phyloP scores from a whole-genome alignment of 139 green algal genomes.

The Pedinophyceae sp. region DNA sequence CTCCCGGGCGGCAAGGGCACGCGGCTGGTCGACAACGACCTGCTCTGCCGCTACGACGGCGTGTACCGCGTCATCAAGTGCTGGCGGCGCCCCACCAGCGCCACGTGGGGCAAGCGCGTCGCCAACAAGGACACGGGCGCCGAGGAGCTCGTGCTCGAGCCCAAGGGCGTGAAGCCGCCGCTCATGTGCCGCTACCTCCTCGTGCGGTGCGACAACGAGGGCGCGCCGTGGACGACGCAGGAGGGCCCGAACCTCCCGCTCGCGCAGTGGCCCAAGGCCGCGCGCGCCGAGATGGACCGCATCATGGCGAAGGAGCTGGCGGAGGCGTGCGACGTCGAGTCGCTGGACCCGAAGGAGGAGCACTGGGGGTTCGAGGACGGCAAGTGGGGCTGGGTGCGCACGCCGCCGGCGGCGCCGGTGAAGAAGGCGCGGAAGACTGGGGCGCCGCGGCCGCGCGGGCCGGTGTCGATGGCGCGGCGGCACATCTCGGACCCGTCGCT shows the following conservation, averaged over 20 bases:
- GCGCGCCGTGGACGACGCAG: not conserved
- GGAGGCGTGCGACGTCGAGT: not conserved
- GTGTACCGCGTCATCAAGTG: constrained; percentile 1
- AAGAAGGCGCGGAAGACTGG: not conserved
- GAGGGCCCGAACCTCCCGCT: not conserved
- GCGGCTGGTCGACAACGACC: constrained; percentile 1
- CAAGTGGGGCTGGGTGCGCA: not conserved
- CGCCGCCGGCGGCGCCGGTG: not conserved
- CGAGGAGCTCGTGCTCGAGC: too few species aligned
- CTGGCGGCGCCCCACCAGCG: not conserved
- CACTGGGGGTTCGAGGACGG: not conserved
- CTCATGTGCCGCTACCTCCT: constrained; percentile 4
- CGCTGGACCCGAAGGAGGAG: not conserved
- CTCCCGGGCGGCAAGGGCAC: not conserved
- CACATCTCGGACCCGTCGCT: not conserved
- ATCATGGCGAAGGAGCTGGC: not conserved
- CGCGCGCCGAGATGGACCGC: not conserved
- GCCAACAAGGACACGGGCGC: too few species aligned
- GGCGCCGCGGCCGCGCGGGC: too few species aligned
- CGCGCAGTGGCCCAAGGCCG: not conserved
- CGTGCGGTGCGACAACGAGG: constrained; percentile 2
- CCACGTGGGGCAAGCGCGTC: too few species aligned
- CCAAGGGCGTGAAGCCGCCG: not conserved
- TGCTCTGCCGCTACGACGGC: constrained; percentile 1
- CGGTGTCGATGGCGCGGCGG: not conserved